phyloP scores from a whole-genome alignment of 2,329 filamentous ascomycete genomes.

The Fusarium foetens region DNA sequence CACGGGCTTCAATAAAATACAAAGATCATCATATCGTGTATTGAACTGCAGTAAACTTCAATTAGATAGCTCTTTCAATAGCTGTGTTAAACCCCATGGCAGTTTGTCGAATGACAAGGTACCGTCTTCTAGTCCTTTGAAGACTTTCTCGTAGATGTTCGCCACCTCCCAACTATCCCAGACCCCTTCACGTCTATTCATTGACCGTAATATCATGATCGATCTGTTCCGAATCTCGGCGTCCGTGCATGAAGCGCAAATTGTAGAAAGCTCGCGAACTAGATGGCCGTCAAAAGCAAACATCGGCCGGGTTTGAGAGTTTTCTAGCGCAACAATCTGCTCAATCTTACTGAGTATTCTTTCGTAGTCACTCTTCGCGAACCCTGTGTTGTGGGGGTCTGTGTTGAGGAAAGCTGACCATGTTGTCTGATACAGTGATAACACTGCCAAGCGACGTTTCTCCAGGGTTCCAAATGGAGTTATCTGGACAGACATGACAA shows the following conservation, averaged over 20 bases:
- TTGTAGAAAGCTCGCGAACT: conserved; percentile 19
- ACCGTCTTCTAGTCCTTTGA: not conserved
- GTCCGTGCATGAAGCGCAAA: conserved; percentile 22
- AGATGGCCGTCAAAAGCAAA: conserved; percentile 34
- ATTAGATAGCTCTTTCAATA: not conserved
- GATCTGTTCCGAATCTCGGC: conserved; percentile 7
- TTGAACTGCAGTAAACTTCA: accelerated
- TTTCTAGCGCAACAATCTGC: not conserved
- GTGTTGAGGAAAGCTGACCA: conserved; percentile 5
- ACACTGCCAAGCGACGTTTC: not conserved
- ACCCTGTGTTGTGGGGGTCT: not conserved
- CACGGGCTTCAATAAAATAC: not conserved
- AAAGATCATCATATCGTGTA: not conserved
- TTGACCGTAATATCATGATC: conserved; percentile 15
- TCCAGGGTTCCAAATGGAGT: not conserved
- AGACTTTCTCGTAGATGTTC: conserved; percentile 22
- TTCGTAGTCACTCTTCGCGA: not conserved
- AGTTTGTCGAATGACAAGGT: not conserved
- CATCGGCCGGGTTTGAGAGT: not conserved
- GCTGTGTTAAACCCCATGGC: not conserved
- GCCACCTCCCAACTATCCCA: conserved; percentile 41
- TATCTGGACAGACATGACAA: not conserved
- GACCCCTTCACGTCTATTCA: conserved; percentile 33
- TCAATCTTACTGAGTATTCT: conserved; percentile 17
- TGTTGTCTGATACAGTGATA: conserved; percentile 3